A percentile compares a stretch with the other conserved stretches of the same genome.
Conservation (phyloP, 1,284 basidiomycete species). For the Irpex rosettiformis region DNA sequence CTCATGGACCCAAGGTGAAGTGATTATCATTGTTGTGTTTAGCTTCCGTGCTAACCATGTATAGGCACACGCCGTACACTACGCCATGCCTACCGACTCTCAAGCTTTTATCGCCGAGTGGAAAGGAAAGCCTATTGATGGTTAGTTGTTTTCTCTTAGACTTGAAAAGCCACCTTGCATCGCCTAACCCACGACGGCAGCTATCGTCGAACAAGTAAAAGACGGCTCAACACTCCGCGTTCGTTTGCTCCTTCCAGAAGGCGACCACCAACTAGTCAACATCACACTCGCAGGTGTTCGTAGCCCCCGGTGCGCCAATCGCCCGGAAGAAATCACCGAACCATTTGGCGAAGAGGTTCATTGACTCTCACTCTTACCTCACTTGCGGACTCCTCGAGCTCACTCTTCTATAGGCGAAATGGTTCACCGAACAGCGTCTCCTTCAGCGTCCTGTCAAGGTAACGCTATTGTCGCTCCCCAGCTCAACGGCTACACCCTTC, state of each 20-base stretch:
- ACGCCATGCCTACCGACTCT: slow-evolving; percentile 89
- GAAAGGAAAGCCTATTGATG: slow-evolving; percentile 88
- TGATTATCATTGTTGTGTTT: slow-evolving; percentile 9
- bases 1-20: slow-evolving; percentile 75
- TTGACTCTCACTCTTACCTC: slow-evolving; percentile 17
- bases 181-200: slow-evolving; percentile 37
- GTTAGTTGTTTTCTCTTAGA: slow-evolving; percentile 31
- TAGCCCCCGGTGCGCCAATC: slow-evolving; percentile 67
- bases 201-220: slow-evolving; percentile 90
- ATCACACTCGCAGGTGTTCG: slow-evolving; percentile 86
- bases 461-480: slow-evolving; percentile 85
- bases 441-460: slow-evolving; percentile 89
- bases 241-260: slow-evolving; percentile 83
- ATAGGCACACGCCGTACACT: slow-evolving; percentile 72
- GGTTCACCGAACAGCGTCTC: slow-evolving; percentile 91
- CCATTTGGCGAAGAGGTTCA: slow-evolving; percentile 82
- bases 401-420: slow-evolving; percentile 68
- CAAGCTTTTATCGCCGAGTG: slow-evolving; percentile 87
- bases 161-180: slow-evolving; percentile 1
- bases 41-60: not conserved
- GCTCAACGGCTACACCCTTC: slow-evolving; percentile 78
- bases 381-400: slow-evolving; percentile 9
- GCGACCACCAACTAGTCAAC: slow-evolving; percentile 85
- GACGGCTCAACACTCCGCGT: slow-evolving; percentile 92
- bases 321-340: slow-evolving; percentile 77